These are phyloP conservation scores for Daedaleopsis sinensis DNA, from an alignment of 768 basidiomycete genomes.

Conservation along the genomic window DNA sequence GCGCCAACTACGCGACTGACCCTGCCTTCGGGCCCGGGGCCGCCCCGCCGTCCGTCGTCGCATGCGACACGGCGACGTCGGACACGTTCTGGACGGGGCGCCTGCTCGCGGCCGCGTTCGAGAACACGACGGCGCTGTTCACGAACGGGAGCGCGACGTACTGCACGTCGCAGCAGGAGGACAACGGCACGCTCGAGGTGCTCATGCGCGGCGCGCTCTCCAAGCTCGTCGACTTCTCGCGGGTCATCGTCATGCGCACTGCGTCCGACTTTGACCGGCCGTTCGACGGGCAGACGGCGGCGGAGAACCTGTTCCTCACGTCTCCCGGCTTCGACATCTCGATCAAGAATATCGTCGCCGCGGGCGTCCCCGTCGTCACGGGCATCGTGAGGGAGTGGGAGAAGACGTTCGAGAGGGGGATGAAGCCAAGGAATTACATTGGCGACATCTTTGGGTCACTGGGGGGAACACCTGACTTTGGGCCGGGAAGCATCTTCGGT, in stretches of 20 bases:
- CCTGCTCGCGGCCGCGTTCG: slow-evolving; percentile 39
- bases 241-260: slow-evolving; percentile 42
- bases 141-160: slow-evolving; percentile 38
- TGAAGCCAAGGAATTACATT: slow-evolving; percentile 34
- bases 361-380: slow-evolving; percentile 39
- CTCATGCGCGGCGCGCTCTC: slow-evolving; percentile 38
- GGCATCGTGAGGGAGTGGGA: slow-evolving; percentile 41
- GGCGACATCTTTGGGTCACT: slow-evolving; percentile 35
- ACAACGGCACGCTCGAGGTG: slow-evolving; percentile 43
- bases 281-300: slow-evolving; percentile 23
- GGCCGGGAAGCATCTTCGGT: slow-evolving; percentile 15
- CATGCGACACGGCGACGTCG: slow-evolving; percentile 41
- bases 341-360: slow-evolving; percentile 40
- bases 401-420: slow-evolving; percentile 33
- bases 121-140: slow-evolving; percentile 39
- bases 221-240: slow-evolving; percentile 39
- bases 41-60: slow-evolving; percentile 34
- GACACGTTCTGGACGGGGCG: slow-evolving; percentile 41
- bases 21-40: slow-evolving; percentile 34
- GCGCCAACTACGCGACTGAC: slow-evolving; percentile 31
- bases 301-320: slow-evolving; percentile 33
- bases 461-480: slow-evolving; percentile 19
- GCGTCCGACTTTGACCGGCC: slow-evolving; percentile 38
- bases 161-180: slow-evolving; percentile 43
- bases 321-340: slow-evolving; percentile 37